These are phyloP conservation scores for Myxozyma monticola DNA, from an alignment of 805 yeast genomes.

Conservation along the genomic window DNA sequence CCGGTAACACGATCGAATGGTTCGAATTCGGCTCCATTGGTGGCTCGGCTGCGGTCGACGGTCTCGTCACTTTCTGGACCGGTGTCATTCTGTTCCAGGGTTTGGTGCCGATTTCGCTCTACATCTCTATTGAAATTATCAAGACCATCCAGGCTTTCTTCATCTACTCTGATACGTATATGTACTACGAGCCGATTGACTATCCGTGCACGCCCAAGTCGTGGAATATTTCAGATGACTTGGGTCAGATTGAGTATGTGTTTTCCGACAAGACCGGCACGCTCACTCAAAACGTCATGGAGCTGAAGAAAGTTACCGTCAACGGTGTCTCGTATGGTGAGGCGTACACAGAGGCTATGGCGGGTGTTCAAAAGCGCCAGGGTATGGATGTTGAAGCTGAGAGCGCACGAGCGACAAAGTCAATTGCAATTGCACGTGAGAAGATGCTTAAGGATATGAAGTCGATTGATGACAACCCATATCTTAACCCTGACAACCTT, in stretches of 20 bases:
- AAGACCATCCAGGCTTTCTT: slow-evolving; percentile 75
- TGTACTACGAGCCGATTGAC: slow-evolving; percentile 69
- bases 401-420: slow-evolving; percentile 43
- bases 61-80: slow-evolving; percentile 68
- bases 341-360: slow-evolving; percentile 77
- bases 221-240: slow-evolving; percentile 81
- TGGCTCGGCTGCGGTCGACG: slow-evolving; percentile 61
- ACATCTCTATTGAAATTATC: slow-evolving; percentile 75
- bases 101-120: slow-evolving; percentile 76
- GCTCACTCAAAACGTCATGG: slow-evolving; percentile 80
- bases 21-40: slow-evolving; percentile 67
- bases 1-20: slow-evolving; percentile 48
- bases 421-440: slow-evolving; percentile 46
- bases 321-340: slow-evolving; percentile 67
- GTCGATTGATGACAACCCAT: slow-evolving; percentile 46
- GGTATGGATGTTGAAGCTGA: slow-evolving; percentile 62
- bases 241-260: slow-evolving; percentile 79
- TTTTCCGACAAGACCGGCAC: slow-evolving; percentile 87
- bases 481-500: slow-evolving; percentile 50
- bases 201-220: slow-evolving; percentile 79
- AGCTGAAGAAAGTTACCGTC: slow-evolving; percentile 72
- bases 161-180: slow-evolving; percentile 65
- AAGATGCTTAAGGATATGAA: slow-evolving; percentile 51
- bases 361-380: slow-evolving; percentile 65
- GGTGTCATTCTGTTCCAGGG: slow-evolving; percentile 73